Evolutionary conservation across 2,329 filamentous ascomycete species (phyloP).

Genomic region (Penicillium fuscoglaucum): DNA sequence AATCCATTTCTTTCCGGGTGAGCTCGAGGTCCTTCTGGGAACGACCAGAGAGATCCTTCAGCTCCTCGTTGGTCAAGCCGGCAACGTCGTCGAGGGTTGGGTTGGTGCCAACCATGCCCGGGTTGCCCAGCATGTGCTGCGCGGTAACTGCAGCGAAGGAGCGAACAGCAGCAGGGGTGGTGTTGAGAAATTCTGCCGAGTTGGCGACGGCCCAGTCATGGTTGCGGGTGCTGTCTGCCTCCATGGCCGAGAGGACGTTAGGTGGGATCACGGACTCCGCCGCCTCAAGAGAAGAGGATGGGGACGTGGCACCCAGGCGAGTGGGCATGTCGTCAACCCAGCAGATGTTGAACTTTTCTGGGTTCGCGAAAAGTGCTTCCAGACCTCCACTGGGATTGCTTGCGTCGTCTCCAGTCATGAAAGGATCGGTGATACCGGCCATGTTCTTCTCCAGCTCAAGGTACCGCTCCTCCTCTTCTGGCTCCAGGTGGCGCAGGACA

Average conservation of each 20-base stretch:
- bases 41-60: slow-evolving; percentile 41
- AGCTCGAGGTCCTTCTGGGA: slow-evolving; percentile 67
- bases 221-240: slow-evolving; percentile 40
- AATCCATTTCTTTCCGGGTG: slow-evolving; percentile 66
- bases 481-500: slow-evolving; percentile 46
- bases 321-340: slow-evolving; percentile 44
- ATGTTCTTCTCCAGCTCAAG: slow-evolving; percentile 46
- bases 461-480: slow-evolving; percentile 49
- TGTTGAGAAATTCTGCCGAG: slow-evolving; percentile 37
- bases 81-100: slow-evolving; percentile 44
- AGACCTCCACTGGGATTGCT: slow-evolving; percentile 48
- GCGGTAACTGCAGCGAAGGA: slow-evolving; percentile 39
- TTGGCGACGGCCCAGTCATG: slow-evolving; percentile 42
- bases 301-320: slow-evolving; percentile 29
- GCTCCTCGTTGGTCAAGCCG: slow-evolving; percentile 44
- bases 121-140: slow-evolving; percentile 40
- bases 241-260: slow-evolving; percentile 42
- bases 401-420: slow-evolving; percentile 44
- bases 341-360: slow-evolving; percentile 48
- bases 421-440: slow-evolving; percentile 31
- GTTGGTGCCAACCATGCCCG: slow-evolving; percentile 33
- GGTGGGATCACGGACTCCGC: slow-evolving; percentile 33
- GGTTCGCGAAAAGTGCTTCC: slow-evolving; percentile 46
- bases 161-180: slow-evolving; percentile 38
- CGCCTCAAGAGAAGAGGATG: slow-evolving; percentile 23